Conservation (phyloP, 2,329 filamentous ascomycete species). For the Emergomyces pasteurianus region DNA sequence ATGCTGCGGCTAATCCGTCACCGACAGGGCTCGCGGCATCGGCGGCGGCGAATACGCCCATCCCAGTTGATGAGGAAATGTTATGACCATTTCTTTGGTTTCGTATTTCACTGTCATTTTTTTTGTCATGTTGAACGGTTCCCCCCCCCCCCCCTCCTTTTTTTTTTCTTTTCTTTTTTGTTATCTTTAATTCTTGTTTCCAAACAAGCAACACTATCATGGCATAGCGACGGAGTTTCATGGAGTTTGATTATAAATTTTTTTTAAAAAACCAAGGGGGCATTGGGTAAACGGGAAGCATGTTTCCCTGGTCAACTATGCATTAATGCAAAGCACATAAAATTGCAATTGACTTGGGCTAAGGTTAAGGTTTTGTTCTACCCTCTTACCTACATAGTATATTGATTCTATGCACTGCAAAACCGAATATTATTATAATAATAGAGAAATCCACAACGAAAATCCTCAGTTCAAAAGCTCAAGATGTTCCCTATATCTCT, state of each 20-base stretch:
- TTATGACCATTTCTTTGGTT: background rate
- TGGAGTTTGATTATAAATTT: background rate
- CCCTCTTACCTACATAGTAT: no score
- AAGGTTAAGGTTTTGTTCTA: no score
- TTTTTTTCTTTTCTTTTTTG: background rate
- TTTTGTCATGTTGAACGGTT: background rate
- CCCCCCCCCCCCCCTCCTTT: background rate
- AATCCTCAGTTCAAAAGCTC: background rate
- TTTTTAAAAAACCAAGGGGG: background rate
- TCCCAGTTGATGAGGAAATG: conserved; percentile 4
- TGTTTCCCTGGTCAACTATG: background rate
- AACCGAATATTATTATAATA: background rate
- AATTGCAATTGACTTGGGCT: background rate
- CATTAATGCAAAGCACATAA: background rate
- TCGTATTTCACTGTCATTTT: background rate
- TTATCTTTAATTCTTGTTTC: background rate
- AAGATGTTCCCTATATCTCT: background rate
- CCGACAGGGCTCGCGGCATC: conserved; percentile 21
- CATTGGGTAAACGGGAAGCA: background rate
- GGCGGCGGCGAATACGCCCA: conserved; percentile 10
- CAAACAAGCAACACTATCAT: background rate
- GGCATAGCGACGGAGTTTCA: conserved; percentile 4
- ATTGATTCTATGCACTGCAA: background rate
- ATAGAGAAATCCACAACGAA: no score
- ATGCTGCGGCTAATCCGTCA: conserved; percentile 13